phyloP scores from a whole-genome alignment of 176 grass and related monocot species.

The Cymbopogon citratus region DNA sequence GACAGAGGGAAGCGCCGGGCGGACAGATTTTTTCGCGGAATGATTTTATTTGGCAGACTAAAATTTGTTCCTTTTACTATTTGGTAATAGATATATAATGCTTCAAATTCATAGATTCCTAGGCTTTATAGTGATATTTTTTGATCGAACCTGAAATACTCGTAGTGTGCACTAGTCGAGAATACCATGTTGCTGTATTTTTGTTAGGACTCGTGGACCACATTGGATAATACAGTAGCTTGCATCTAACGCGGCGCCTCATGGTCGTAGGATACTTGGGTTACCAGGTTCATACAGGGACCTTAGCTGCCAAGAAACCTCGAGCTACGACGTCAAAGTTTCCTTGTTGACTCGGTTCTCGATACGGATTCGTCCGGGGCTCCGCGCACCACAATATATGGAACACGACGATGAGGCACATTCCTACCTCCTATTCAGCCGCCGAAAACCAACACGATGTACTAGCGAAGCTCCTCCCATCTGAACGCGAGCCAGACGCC shows the following conservation, averaged over 20 bases:
- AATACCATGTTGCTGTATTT: neutral
- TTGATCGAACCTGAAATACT: neutral
- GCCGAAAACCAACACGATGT: neutral
- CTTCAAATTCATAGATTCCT: neutral
- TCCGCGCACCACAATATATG: neutral
- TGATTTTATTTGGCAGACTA: no score
- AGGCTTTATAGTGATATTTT: neutral
- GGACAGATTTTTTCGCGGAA: no score
- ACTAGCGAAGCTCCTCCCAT: neutral
- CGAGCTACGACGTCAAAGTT: neutral
- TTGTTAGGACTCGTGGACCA: neutral
- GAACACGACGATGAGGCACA: neutral
- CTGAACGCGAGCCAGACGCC: neutral
- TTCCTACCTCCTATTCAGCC: neutral
- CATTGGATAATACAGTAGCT: no score
- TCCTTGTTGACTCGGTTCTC: neutral
- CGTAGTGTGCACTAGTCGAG: neutral
- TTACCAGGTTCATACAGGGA: neutral
- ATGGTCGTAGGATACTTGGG: no score
- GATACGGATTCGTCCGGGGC: neutral
- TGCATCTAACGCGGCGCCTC: no score
- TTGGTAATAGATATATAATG: no score
- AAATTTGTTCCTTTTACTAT: no score
- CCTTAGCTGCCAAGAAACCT: slow-evolving; percentile 31
- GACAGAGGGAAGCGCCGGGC: no score